These are phyloP conservation scores for Mucor indicus DNA, from an alignment of 371 early-diverging fungal genomes.

Conservation along the genomic window DNA sequence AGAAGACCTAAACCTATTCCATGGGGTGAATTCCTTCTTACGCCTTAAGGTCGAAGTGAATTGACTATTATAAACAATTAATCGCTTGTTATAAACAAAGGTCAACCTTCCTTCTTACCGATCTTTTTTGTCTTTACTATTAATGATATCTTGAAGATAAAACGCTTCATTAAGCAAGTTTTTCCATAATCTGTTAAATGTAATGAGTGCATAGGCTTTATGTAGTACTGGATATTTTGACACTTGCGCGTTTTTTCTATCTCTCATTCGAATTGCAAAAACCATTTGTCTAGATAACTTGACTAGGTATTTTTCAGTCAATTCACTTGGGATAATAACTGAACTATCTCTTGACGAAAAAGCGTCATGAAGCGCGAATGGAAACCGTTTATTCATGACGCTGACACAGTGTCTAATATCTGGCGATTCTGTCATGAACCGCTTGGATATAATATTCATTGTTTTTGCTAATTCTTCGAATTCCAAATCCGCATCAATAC, in stretches of 20 bases:
- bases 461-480: constrained; percentile 63
- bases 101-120: too few relatives aligned
- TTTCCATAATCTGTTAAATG: constrained; percentile 54
- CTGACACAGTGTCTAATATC: constrained; percentile 53
- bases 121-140: constrained; percentile 56
- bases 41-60: constrained; percentile 14
- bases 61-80: neutral
- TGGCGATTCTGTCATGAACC: constrained; percentile 26
- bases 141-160: constrained; percentile 71
- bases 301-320: constrained; percentile 59
- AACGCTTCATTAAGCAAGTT: constrained; percentile 64
- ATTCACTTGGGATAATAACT: constrained; percentile 32
- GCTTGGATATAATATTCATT: constrained; percentile 33
- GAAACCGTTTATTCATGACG: constrained; percentile 47
- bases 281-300: constrained; percentile 53
- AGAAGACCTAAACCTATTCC: neutral
- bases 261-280: constrained; percentile 55
- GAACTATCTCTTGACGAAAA: constrained; percentile 29
- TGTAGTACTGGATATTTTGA: neutral
- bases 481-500: constrained; percentile 72
- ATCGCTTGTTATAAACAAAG: too few relatives aligned
- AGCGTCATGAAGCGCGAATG: constrained; percentile 37
- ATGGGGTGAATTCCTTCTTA: constrained; percentile 1
- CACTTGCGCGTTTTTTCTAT: constrained; percentile 67
- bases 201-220: too few relatives aligned